phyloP scores from a whole-genome alignment of 257 asterid genomes.

The Solanum verrucosum region DNA sequence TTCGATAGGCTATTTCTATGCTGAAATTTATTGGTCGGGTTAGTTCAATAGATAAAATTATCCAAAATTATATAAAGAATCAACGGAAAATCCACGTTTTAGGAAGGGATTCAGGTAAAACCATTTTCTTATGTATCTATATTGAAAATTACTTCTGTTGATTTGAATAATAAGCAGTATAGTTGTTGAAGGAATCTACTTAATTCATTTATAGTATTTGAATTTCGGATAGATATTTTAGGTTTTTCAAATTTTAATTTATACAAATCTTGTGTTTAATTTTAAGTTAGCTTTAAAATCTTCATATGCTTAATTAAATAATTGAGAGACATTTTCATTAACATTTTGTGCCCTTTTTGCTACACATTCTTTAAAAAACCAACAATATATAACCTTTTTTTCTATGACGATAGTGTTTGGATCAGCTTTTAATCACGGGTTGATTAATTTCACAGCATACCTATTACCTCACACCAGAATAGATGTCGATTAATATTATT shows the following conservation, averaged over 20 bases:
- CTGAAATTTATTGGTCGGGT: not conserved
- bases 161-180: not conserved
- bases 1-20: not conserved
- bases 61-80: no score
- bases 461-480: not conserved
- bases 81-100: no score
- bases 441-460: not conserved
- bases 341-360: not conserved
- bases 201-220: not conserved
- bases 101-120: no score
- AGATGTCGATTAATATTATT: not conserved
- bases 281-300: not conserved
- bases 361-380: not conserved
- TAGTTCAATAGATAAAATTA: no score
- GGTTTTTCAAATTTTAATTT: not conserved
- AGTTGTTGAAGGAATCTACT: not conserved
- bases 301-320: not conserved
- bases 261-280: not conserved
- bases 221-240: not conserved
- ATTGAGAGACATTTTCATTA: not conserved
- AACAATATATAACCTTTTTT: not conserved
- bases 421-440: not conserved
- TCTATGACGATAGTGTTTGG: not conserved
- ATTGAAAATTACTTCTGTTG: not conserved
- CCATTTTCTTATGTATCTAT: no score